phyloP scores from a whole-genome alignment of 2,329 filamentous ascomycete genomes.

The Phyllosticta citrichinensis region DNA sequence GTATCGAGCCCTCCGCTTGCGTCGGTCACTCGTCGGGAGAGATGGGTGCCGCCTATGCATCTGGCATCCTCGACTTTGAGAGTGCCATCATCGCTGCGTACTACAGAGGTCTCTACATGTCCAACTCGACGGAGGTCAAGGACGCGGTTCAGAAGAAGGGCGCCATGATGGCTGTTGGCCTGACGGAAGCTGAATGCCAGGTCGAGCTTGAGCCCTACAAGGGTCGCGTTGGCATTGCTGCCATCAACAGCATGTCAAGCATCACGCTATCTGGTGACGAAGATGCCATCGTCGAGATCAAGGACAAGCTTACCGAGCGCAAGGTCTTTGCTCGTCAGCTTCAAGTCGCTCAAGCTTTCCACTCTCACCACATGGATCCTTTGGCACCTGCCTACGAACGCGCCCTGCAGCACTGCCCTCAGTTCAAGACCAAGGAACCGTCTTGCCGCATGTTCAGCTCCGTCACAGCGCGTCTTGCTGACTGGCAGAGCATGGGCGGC shows the following conservation, averaged over 20 bases:
- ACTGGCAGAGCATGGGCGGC: constrained; percentile 14
- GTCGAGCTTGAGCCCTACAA: constrained; percentile 9
- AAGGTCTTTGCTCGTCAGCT: constrained; percentile 13
- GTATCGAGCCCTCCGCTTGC: constrained; percentile 16
- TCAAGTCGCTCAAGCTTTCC: constrained; percentile 15
- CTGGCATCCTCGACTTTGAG: constrained; percentile 13
- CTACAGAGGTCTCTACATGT: constrained; percentile 10
- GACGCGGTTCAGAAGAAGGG: constrained; percentile 13
- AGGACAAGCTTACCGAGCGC: constrained; percentile 7
- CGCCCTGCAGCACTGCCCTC: background rate
- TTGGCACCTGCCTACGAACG: background rate
- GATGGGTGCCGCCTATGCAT: constrained; percentile 21
- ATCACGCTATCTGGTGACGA: constrained; percentile 15
- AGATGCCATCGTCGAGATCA: constrained; percentile 10
- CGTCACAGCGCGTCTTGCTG: background rate
- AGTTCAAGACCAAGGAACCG: background rate
- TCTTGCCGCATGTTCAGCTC: background rate
- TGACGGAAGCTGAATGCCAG: background rate
- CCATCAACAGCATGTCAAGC: constrained; percentile 16
- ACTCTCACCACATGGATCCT: constrained; percentile 15
- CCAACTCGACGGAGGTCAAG: constrained; percentile 1
- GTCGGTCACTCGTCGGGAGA: constrained; percentile 22
- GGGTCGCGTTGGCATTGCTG: constrained; percentile 17
- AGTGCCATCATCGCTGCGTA: constrained; percentile 19
- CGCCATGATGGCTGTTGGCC: constrained; percentile 25